These are phyloP conservation scores for Microdochium nivale DNA, from an alignment of 2,329 filamentous ascomycete genomes.

Conservation along the genomic window DNA sequence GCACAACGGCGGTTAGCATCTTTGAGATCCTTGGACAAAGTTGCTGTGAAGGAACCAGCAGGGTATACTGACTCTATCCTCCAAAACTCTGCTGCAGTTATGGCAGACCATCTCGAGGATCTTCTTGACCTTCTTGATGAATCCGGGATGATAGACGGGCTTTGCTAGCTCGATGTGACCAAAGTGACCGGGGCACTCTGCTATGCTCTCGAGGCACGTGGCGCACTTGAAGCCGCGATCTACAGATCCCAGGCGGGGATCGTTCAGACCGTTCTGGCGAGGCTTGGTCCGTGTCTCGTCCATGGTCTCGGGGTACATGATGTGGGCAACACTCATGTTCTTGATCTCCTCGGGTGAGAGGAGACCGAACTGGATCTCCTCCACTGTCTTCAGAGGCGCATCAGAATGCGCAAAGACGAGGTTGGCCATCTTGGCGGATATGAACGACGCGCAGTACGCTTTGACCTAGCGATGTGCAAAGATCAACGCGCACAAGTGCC, in stretches of 20 bases:
- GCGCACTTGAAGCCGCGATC: slow-evolving; percentile 93
- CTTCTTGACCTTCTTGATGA: slow-evolving; percentile 99
- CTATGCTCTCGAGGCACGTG: slow-evolving; percentile 92
- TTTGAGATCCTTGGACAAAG: slow-evolving; percentile 28
- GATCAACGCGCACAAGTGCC: neutral
- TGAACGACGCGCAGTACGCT: neutral
- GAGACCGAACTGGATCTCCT: slow-evolving; percentile 98
- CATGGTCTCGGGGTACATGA: slow-evolving; percentile 99
- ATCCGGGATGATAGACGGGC: slow-evolving; percentile 90
- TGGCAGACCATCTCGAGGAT: slow-evolving; percentile 97
- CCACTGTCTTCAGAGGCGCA: slow-evolving; percentile 92
- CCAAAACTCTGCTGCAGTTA: slow-evolving; percentile 95
- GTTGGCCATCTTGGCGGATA: slow-evolving; percentile 70
- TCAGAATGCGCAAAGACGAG: slow-evolving; percentile 84
- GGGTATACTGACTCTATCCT: slow-evolving; percentile 90
- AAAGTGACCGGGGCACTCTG: slow-evolving; percentile 95
- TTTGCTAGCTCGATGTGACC: slow-evolving; percentile 97
- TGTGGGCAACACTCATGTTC: slow-evolving; percentile 93
- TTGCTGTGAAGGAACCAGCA: slow-evolving; percentile 42
- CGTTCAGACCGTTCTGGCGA: slow-evolving; percentile 85
- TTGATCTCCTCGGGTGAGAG: slow-evolving; percentile 98
- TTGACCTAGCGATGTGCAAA: neutral
- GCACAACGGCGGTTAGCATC: slow-evolving; percentile 48
- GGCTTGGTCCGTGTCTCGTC: slow-evolving; percentile 89
- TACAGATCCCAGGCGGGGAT: slow-evolving; percentile 92